Base-by-base conservation (phyloP, 2,329 filamentous ascomycete genomes). In the Ophiocordyceps sinensis region DNA sequence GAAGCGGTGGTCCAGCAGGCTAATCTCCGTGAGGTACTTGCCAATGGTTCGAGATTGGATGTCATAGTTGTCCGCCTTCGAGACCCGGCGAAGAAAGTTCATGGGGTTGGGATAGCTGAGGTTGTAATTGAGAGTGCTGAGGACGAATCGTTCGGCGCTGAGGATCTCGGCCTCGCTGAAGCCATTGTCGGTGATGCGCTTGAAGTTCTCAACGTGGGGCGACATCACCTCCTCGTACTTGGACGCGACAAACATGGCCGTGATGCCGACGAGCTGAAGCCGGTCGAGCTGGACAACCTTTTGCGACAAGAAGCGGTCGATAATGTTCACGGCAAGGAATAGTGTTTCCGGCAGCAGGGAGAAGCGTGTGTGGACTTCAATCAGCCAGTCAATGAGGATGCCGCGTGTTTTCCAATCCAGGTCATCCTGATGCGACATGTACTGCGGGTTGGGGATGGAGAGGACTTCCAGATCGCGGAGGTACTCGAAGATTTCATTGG, bases 141-240 rank as follows among this genome's bases (percentile, higher is more conserved):
- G 79, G 49, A 98, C 81, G 60, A 93, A 94, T 50, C 91, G 84
- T 65, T 98, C 91, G n/a, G 91, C 91, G 56, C 85, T 89, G 32
- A 98, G 73, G 51, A 98, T 96, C 66, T 98, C 91, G 37, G 85
- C 79, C 61, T 95, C 89, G 5, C 79, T 84, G 64, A 96, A 98
- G 43, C 89, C 91, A 62, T 96, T 87, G 55, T 98, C 91, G 56
- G 91, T 87, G 52, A 98, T 88, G 55, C 94, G 86, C 53, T 85
- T 85, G 71, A 98, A 98, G 72, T 95, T 95, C 60, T 84, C 82
- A 32, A 98, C 88, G 52, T 96, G 89, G 37, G 91, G 91, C 11
- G 91, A 96, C 39, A 98, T 75, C 39, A 98, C 88, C 61, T 98
- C 91, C 64, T 98, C 89, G 60, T 96, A 98, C 68, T 98, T 98